phyloP scores from a whole-genome alignment of 768 basidiomycete genomes.

The Dictyophora rubrovolvata region DNA sequence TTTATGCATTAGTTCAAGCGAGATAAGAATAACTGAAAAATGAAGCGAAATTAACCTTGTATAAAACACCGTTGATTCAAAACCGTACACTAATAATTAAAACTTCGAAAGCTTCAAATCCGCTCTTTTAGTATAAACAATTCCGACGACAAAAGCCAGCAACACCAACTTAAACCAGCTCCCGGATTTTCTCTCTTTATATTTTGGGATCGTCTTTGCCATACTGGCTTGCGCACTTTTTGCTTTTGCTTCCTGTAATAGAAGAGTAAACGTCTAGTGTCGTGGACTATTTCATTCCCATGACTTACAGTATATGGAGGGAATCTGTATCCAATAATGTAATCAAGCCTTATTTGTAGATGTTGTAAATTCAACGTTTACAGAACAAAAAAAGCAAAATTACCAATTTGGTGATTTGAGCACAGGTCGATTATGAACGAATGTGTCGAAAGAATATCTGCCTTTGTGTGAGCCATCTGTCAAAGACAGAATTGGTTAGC shows the following conservation, averaged over 20 bases:
- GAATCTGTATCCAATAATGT: slow-evolving; percentile 1
- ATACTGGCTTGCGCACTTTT: not conserved
- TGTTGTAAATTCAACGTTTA: not conserved
- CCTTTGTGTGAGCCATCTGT: slow-evolving; percentile 17
- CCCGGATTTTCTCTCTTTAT: not conserved
- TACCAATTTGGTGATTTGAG: slow-evolving; percentile 10
- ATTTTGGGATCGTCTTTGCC: not conserved
- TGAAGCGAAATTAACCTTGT: too few species aligned
- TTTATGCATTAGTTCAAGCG: too few species aligned
- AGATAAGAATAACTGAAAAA: too few species aligned
- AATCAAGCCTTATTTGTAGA: slow-evolving; percentile 3
- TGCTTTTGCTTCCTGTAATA: not conserved
- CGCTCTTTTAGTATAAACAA: too few species aligned
- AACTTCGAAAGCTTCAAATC: too few species aligned
- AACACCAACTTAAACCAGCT: too few species aligned
- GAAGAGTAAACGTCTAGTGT: not conserved
- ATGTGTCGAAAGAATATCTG: slow-evolving; percentile 19
- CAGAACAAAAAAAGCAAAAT: not conserved
- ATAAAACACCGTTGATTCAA: too few species aligned
- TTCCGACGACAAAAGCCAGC: too few species aligned
- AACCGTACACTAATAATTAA: too few species aligned
- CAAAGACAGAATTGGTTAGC: not conserved
- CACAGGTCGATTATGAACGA: slow-evolving; percentile 15
- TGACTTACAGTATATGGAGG: slow-evolving; percentile 4
- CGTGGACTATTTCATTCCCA: too few species aligned